These are phyloP conservation scores for Ceriops zippeliana DNA, from an alignment of 345 rosid genomes.

Conservation along the genomic window DNA sequence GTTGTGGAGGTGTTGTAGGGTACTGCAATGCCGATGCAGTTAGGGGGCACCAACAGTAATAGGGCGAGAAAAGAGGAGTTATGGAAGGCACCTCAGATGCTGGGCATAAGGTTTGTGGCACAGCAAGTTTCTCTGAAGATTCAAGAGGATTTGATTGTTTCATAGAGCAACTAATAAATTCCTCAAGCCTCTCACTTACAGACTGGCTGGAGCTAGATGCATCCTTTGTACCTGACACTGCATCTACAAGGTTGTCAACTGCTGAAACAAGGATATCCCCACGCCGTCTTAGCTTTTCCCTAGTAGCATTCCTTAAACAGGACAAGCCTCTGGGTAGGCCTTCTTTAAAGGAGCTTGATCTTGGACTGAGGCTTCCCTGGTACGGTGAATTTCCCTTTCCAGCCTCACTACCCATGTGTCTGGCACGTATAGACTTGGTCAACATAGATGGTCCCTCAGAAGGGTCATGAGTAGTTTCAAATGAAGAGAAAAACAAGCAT, in stretches of 20 bases:
- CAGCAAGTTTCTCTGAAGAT: constrained; percentile 36
- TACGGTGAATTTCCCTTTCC: constrained; percentile 40
- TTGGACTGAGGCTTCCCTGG: constrained; percentile 79
- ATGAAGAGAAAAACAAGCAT: constrained; percentile 21
- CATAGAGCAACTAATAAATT: constrained; percentile 22
- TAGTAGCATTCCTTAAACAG: constrained; percentile 42
- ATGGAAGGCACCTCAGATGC: constrained; percentile 37
- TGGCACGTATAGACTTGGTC: constrained; percentile 47
- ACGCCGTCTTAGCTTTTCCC: constrained; percentile 63
- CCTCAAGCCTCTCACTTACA: constrained; percentile 28
- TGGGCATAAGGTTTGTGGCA: constrained; percentile 30
- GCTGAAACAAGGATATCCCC: constrained; percentile 55
- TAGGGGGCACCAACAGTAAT: constrained; percentile 90
- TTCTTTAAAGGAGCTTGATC: constrained; percentile 78
- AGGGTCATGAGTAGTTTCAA: constrained; percentile 17
- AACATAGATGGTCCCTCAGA: constrained; percentile 20
- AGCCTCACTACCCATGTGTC: constrained; percentile 44
- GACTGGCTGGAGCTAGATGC: constrained; percentile 25
- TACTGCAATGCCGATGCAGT: constrained; percentile 46
- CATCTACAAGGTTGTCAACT: constrained; percentile 34
- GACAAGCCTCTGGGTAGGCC: constrained; percentile 47
- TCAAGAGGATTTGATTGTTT: constrained; percentile 36
- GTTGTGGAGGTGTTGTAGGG: constrained; percentile 32
- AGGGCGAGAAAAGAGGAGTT: constrained; percentile 62
- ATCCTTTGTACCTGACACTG: constrained; percentile 32